Evolutionary conservation across 2,329 filamentous ascomycete species (phyloP), one percentile per base, ranked within the genome.

Genomic region (Rhynchosporium graminicola): DNA sequence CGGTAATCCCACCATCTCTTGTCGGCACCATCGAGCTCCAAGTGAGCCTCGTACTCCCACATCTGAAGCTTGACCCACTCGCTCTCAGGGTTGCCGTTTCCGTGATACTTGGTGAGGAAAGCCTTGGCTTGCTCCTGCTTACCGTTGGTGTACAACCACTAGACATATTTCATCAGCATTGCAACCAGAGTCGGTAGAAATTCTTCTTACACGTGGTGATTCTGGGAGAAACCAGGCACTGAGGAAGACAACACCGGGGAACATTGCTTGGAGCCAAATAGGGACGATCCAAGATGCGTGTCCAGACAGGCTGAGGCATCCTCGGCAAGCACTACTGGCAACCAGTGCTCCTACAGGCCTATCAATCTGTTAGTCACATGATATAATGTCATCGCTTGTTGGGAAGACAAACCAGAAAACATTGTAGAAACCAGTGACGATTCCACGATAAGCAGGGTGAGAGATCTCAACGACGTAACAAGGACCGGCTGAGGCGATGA

Each of bases 1-100:
- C 77, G 74, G 69, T 83, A 84, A 68, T 84, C 81, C 78, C 80
- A 83, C 80, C 80, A 83, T 54, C 77, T 76, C 74, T 83, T 83
- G 63, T 83, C 82, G 1, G 80, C 80, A 7, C 79, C 80, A 57
- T 82, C 78, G 7, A 75, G 75, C n/a, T 78, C 77, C 8, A 77
- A 69, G 74, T 82, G 79, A 63, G 84, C 80, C 66, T 79, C 77
- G 63, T 83, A 76, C 69, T 81, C 80, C 42, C 71, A 70, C 54
- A 80, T 71, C 69, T 83, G 80, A 3, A 84, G 76, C 66, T 79
- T 76, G 2, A 84, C 82, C 65, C 82, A 79, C 1, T 81, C 76
- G 61, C 81, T 79, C 12, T 82, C 76, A 8, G 74, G 72, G 29
- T 79, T 76, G 31, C 82, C 82, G 48, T 84, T 79, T 54, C 82